Conservation (phyloP, 306 rosid genomes). For the Luffa acutangula region DNA sequence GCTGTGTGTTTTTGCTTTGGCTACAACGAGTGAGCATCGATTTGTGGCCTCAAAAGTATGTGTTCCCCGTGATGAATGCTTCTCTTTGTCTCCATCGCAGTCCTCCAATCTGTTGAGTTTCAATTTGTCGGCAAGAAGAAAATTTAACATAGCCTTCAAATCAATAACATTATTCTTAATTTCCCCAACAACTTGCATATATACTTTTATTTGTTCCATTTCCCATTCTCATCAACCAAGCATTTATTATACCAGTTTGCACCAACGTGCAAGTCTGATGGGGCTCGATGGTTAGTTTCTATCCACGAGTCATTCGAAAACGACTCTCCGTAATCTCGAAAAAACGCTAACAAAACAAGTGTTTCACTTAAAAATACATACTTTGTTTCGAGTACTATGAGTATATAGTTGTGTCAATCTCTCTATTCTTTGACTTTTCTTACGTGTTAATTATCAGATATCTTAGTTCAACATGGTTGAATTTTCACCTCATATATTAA, state of each 20-base stretch:
- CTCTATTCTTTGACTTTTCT: too few species aligned
- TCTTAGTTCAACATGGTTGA: too few species aligned
- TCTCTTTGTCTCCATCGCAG: neutral
- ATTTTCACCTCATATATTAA: too few species aligned
- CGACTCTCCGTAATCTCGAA: neutral
- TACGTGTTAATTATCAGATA: too few species aligned
- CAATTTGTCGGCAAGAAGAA: slow-evolving; percentile 2
- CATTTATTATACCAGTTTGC: neutral
- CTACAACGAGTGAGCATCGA: neutral
- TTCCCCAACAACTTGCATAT: neutral
- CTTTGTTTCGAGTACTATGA: too few species aligned
- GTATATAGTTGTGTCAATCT: too few species aligned
- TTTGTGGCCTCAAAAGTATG: neutral
- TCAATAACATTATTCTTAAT: neutral
- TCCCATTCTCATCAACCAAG: neutral
- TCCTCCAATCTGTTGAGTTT: neutral
- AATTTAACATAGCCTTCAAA: neutral
- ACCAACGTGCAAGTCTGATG: neutral
- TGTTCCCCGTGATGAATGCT: neutral
- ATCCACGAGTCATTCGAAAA: neutral
- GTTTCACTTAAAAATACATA: too few species aligned
- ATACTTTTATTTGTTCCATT: neutral
- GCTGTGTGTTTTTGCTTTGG: neutral
- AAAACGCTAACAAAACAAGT: too few species aligned
- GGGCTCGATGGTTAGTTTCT: neutral